Conservation (phyloP, 2,329 filamentous ascomycete genomes). For the Fusarium vanettenii region DNA sequence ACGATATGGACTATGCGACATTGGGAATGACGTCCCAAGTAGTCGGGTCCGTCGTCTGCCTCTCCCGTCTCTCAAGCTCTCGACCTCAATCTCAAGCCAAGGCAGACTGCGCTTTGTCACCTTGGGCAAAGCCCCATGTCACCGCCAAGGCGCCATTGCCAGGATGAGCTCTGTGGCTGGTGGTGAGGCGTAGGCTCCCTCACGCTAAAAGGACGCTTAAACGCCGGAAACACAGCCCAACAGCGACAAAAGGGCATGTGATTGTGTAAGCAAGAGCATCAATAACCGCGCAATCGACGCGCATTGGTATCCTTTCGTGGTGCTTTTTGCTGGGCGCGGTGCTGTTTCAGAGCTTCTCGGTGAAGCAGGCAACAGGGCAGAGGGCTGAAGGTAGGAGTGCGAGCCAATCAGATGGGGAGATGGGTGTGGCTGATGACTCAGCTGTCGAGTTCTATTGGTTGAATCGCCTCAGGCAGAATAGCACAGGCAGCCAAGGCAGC, state of each 20-base stretch:
- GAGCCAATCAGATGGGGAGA: constrained; percentile 4
- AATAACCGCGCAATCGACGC: neutral
- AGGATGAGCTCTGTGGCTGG: neutral
- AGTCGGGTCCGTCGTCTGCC: neutral
- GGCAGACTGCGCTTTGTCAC: constrained; percentile 20
- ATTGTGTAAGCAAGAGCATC: constrained; percentile 7
- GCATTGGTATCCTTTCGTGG: neutral
- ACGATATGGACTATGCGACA: neutral
- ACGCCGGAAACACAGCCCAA: neutral
- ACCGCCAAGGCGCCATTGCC: neutral
- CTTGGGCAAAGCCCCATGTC: neutral
- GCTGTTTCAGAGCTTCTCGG: neutral
- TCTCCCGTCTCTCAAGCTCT: neutral
- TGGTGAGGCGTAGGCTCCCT: constrained; percentile 28
- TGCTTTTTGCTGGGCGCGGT: neutral
- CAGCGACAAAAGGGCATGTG: neutral
- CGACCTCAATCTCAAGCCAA: constrained; percentile 1
- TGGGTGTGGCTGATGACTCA: neutral
- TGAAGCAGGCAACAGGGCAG: constrained; percentile 22
- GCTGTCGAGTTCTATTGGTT: neutral
- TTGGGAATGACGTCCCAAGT: neutral
- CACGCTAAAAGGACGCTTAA: constrained; percentile 20
- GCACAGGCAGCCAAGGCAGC: constrained; percentile 16
- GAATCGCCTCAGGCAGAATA: constrained; percentile 1
- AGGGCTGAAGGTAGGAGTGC: neutral